Conservation (phyloP, 78 protist genomes). For the Emiliania huxleyi region DNA sequence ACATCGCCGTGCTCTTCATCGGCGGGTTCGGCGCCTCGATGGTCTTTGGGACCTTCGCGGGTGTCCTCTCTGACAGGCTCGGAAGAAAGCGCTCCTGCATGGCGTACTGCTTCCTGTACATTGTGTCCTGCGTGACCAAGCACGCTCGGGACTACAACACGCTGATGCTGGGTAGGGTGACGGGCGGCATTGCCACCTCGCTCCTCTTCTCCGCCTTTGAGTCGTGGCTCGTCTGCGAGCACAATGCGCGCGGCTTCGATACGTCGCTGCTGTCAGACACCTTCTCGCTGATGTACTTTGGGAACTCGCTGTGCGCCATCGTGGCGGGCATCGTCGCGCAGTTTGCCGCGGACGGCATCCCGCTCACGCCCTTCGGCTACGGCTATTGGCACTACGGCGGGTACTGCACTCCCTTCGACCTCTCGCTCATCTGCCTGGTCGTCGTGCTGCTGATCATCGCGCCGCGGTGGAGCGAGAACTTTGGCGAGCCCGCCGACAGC, state of each 20-base stretch:
- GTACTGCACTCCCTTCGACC: conserved; percentile 81
- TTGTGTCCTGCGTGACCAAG: conserved; percentile 78
- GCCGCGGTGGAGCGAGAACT: not conserved
- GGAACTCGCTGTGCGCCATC: conserved; percentile 83
- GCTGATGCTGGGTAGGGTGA: conserved; percentile 84
- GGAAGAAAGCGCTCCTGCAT: conserved; percentile 72
- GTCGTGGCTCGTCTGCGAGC: conserved; percentile 90
- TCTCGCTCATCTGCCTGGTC: conserved; percentile 34
- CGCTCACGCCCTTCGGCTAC: not conserved
- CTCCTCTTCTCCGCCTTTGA: conserved; percentile 89
- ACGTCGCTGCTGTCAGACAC: conserved; percentile 51
- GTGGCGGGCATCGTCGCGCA: conserved; percentile 78
- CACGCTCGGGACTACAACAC: conserved; percentile 42
- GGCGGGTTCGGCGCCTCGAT: conserved; percentile 84
- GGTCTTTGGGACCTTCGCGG: conserved; percentile 88
- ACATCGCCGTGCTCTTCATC: conserved; percentile 83
- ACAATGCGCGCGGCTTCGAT: not conserved
- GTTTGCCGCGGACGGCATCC: not conserved
- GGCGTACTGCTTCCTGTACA: conserved; percentile 67
- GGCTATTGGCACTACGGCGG: conserved; percentile 52
- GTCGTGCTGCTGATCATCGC: not conserved
- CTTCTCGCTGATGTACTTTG: conserved; percentile 68
- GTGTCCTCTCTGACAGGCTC: conserved; percentile 85
- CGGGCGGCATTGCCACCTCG: conserved; percentile 93
- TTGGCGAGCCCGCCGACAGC: not conserved